Conservation (phyloP, 2,329 filamentous ascomycete species). For the Phaeoacremonium minimum region DNA sequence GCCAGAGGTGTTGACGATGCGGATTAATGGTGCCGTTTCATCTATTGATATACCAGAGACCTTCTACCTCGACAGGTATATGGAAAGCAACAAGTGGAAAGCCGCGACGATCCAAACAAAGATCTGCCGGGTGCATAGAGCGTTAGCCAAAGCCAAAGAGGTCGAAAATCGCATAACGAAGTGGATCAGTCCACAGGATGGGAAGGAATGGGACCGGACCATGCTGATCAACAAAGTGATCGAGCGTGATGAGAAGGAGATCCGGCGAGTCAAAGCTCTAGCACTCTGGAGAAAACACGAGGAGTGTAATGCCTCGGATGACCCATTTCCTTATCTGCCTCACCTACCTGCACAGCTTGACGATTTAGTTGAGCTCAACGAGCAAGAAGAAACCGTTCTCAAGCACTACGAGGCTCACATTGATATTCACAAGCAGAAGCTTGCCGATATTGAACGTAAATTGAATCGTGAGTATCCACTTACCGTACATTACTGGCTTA, state of each 20-base stretch:
- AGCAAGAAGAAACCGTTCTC: slow-evolving; percentile 11
- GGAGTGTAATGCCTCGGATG: slow-evolving; percentile 7
- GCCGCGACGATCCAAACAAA: slow-evolving; percentile 12
- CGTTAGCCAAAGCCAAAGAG: slow-evolving; percentile 8
- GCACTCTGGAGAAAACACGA: slow-evolving; percentile 14
- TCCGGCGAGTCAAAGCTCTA: slow-evolving; percentile 12
- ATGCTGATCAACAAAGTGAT: slow-evolving; percentile 13
- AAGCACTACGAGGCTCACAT: slow-evolving; percentile 12
- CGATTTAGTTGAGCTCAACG: slow-evolving; percentile 8
- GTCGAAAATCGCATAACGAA: slow-evolving; percentile 3
- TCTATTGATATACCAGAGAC: slow-evolving; percentile 16
- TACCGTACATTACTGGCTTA: too few species aligned
- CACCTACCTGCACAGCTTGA: slow-evolving; percentile 9
- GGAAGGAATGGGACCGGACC: slow-evolving; percentile 5
- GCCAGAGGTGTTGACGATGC: slow-evolving; percentile 13
- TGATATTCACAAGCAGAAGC: slow-evolving; percentile 9
- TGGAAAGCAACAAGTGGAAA: slow-evolving; percentile 10
- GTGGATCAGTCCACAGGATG: slow-evolving; percentile 8
- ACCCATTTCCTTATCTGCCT: slow-evolving; percentile 14
- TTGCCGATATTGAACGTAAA: slow-evolving; percentile 9
- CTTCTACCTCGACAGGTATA: slow-evolving; percentile 18
- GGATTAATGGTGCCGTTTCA: slow-evolving; percentile 8
- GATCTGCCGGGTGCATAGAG: slow-evolving; percentile 8
- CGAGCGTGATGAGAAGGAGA: slow-evolving; percentile 10
- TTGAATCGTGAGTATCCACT: slow-evolving; percentile 6